phyloP scores from a whole-genome alignment of 306 rosid species.

The Ammopiptanthus mongolicus region DNA sequence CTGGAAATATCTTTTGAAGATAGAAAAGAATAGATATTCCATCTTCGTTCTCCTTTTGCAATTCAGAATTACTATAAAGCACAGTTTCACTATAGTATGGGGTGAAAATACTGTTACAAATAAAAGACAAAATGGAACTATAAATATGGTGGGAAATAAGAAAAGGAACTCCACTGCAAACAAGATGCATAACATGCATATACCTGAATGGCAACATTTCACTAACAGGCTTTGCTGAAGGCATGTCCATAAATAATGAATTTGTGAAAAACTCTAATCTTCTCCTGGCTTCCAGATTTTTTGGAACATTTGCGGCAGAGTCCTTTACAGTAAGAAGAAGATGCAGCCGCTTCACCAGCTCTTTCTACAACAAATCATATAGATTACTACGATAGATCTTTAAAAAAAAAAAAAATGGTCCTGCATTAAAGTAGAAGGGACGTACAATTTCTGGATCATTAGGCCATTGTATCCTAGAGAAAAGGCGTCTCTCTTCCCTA shows the following conservation, averaged over 20 bases:
- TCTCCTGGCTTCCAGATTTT: slow-evolving; percentile 98
- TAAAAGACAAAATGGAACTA: slow-evolving; percentile 5
- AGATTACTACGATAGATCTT: background rate
- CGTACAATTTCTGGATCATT: slow-evolving; percentile 83
- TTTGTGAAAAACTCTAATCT: slow-evolving; percentile 88
- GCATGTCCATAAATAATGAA: slow-evolving; percentile 96
- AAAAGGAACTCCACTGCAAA: slow-evolving; percentile 6
- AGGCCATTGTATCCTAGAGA: slow-evolving; percentile 79
- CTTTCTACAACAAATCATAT: slow-evolving; percentile 48
- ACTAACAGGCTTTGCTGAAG: slow-evolving; percentile 89
- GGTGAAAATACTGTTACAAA: slow-evolving; percentile 79
- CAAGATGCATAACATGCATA: slow-evolving; percentile 14
- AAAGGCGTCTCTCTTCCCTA: slow-evolving; percentile 74
- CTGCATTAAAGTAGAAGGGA: background rate
- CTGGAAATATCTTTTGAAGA: slow-evolving; percentile 98
- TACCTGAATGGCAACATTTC: slow-evolving; percentile 90
- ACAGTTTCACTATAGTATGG: slow-evolving; percentile 99
- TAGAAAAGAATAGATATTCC: slow-evolving; percentile 89
- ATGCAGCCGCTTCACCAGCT: slow-evolving; percentile 86
- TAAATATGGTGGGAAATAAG: background rate
- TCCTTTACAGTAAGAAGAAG: slow-evolving; percentile 95
- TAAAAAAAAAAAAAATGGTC: background rate
- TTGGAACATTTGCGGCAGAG: slow-evolving; percentile 85
- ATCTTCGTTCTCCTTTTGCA: slow-evolving; percentile 89
- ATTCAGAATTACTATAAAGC: slow-evolving; percentile 75